These are phyloP conservation scores for Excoecaria cochinchinensis DNA, from an alignment of 345 rosid genomes.

Conservation along the genomic window DNA sequence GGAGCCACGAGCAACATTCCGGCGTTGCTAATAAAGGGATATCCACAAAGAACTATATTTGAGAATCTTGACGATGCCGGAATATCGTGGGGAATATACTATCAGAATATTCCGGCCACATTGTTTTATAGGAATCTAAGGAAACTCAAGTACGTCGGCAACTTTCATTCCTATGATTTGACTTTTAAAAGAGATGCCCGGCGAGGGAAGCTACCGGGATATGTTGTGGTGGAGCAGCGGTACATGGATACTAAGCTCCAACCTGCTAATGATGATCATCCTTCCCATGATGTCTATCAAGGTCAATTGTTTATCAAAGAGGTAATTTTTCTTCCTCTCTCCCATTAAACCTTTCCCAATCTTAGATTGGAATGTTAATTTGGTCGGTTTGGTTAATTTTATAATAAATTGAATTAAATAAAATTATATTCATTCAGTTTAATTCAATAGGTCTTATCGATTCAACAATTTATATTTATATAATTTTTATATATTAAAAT, in stretches of 20 bases:
- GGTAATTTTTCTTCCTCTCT: slow-evolving; percentile 21
- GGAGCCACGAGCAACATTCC: slow-evolving; percentile 90
- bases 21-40: slow-evolving; percentile 53
- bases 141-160: slow-evolving; percentile 56
- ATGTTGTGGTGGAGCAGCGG: slow-evolving; percentile 82
- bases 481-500: too few species aligned
- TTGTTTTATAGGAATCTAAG: slow-evolving; percentile 66
- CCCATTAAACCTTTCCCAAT: too few species aligned
- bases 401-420: too few species aligned
- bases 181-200: slow-evolving; percentile 53
- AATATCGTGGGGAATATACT: slow-evolving; percentile 72
- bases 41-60: slow-evolving; percentile 79
- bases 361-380: too few species aligned
- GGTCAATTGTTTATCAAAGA: slow-evolving; percentile 86
- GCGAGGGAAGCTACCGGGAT: slow-evolving; percentile 64
- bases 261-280: slow-evolving; percentile 86
- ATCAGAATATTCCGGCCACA: slow-evolving; percentile 81
- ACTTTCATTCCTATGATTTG: slow-evolving; percentile 50
- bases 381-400: too few species aligned
- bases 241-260: slow-evolving; percentile 50
- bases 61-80: slow-evolving; percentile 56
- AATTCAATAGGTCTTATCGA: too few species aligned
- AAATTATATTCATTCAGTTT: too few species aligned
- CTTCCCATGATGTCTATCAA: slow-evolving; percentile 85
- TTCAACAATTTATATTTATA: too few species aligned